Evolutionary conservation across 768 basidiomycete species (phyloP), one percentile per base, ranked within the genome.

Genomic region (Lactifluus echinatus): DNA sequence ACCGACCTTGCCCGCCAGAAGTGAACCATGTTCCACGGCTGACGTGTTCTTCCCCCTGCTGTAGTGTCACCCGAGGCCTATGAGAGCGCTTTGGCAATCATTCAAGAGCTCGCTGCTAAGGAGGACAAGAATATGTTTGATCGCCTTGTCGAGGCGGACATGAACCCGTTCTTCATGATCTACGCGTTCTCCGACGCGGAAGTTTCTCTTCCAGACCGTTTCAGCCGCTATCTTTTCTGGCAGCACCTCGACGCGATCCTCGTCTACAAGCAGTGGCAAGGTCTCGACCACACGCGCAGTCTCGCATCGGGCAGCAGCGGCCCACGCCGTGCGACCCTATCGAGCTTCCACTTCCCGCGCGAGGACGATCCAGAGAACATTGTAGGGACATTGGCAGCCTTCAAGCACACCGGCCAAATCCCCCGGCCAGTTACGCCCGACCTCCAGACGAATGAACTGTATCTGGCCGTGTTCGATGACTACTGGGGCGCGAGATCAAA

Each of bases 151-250:
- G 3, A 28, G 3, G 4, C 3, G 5, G 12, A 33, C 3, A 8
- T 58, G 10, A 58, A 58, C 24, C 51, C 57, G 0, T 58, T 58
- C 24, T 58, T 58, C 31, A 7, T 53, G 14, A 51, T 58, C 19
- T 58, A 58, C 24, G 57, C 57, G 15, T 58, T 40, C 6, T 37
- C 57, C 10, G 51, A 53, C 19, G 47, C 29, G 15, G 15, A 33
- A 19, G 2, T 58, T 29, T n/a, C 45, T 4, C 45, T 58, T 4
- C 57, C 57, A 2, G 4, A 3, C 5, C 3, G 21, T 4, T 53
- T 58, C 45, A 58, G 37, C 31, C 37, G 51, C 3, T 24, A 58
- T 4, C 39, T 58, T 1, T 33, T 58, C 3, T 58, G 57, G 57
- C 47, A 53, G 6, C 51, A 53, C 33, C 39, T 58, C 1, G 57